These are phyloP conservation scores for Suillus luteus DNA, from an alignment of 768 basidiomycete genomes.

Conservation along the genomic window DNA sequence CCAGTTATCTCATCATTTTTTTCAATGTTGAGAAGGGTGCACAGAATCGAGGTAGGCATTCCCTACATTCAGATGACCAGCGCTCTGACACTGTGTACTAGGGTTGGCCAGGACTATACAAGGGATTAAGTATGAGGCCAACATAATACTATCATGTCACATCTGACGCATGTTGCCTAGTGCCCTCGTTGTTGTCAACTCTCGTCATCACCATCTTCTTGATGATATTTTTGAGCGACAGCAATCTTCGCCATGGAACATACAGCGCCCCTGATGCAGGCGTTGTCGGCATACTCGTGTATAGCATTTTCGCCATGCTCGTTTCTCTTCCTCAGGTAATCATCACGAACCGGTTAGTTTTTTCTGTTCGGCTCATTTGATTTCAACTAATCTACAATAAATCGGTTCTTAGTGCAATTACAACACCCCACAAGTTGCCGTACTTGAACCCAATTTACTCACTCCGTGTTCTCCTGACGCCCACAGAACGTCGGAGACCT, in stretches of 20 bases:
- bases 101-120: conserved; percentile 78
- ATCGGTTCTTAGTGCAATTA: conserved; percentile 60
- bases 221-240: conserved; percentile 57
- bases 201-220: conserved; percentile 58
- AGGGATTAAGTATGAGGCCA: conserved; percentile 61
- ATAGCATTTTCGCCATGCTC: conserved; percentile 65
- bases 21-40: conserved; percentile 71
- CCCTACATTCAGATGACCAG: background rate
- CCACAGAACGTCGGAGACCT: conserved; percentile 75
- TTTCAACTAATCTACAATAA: background rate
- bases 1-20: conserved; percentile 79
- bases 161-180: conserved; percentile 38
- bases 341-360: conserved; percentile 70
- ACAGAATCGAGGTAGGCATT: conserved; percentile 65
- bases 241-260: conserved; percentile 60
- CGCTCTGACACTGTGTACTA: conserved; percentile 19
- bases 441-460: conserved; percentile 59
- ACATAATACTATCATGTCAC: conserved; percentile 37
- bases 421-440: conserved; percentile 76
- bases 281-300: conserved; percentile 61
- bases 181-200: conserved; percentile 52
- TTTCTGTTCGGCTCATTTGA: background rate
- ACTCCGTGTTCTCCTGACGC: conserved; percentile 73
- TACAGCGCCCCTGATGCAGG: conserved; percentile 67
- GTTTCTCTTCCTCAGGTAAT: conserved; percentile 70